Evolutionary conservation across 2,329 filamentous ascomycete species (phyloP), one percentile per base, ranked within the genome.

Genomic region (Curvularia hawaiiensis): DNA sequence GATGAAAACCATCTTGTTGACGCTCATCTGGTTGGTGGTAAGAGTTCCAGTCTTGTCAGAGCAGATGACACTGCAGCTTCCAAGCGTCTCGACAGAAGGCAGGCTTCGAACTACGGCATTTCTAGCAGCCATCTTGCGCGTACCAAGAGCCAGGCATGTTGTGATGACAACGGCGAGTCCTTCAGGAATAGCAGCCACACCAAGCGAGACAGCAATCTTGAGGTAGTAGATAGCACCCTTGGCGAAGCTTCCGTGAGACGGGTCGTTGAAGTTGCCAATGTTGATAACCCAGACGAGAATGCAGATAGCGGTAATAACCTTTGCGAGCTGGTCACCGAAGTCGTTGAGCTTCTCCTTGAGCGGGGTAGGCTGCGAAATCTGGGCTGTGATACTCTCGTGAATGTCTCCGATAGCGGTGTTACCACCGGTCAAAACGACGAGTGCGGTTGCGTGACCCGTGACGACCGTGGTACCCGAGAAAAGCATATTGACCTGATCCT

Each of bases 181-280:
- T 80, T 99, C 95, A 0, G 95, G 95, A 72, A 99, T 99, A 65
- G 96, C 95, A 46, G 95, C 95, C 41, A 99, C 95, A 78, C 95
- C 96, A 38, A 99, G 90, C 49, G 95, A 99, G 41, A 99, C 96
- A 41, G 95, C 95, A 74, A 99, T 99, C 84, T 99, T 99, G 70
- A 99, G 87, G 79, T 99, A 99, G 84, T 99, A 99, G 72, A 99
- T 98, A 58, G 95, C 95, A 59, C 95, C 95, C 82, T 98, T 99
- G 63, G 91, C 86, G 89, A 92, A 97, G 77, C 87, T 90, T 69
- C 95, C 95, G 69, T 97, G 94, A 64, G 90, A 90, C 28, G 93
- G 92, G 72, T 99, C 95, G 73, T 87, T 95, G 83, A 99, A 99
- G 81, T 99, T 92, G 71, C 91, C 89, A 67, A 98, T 91, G 80